A percentile compares a stretch with the other conserved stretches of the same genome.
Evolutionary conservation across 192 early-diverging fungal species (phyloP).

Genomic region (Obelidium mucronatum): DNA sequence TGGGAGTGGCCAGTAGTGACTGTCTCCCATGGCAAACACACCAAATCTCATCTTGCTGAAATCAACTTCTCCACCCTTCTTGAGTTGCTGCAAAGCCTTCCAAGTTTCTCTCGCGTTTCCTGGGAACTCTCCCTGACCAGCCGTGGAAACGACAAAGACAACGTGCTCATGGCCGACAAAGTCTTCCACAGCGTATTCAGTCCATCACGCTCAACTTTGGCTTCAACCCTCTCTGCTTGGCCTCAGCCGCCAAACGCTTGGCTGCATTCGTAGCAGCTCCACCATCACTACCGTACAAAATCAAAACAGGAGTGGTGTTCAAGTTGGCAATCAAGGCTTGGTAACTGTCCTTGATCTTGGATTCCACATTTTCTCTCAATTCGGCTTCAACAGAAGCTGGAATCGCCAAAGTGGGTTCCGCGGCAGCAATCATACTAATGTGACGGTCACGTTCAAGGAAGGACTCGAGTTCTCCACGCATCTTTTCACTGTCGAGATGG

Average conservation of each 20-base stretch:
- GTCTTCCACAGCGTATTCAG: conserved; percentile 81
- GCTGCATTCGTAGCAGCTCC: conserved; percentile 86
- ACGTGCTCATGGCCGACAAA: conserved; percentile 80
- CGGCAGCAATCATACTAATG: conserved; percentile 75
- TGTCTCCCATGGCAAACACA: conserved; percentile 92
- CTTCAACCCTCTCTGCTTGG: conserved; percentile 83
- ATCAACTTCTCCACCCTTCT: conserved; percentile 27
- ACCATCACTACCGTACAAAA: conserved; percentile 92
- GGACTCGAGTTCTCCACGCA: conserved; percentile 78
- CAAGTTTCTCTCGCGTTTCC: conserved; percentile 89
- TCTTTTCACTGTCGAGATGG: conserved; percentile 76
- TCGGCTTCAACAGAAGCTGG: conserved; percentile 71
- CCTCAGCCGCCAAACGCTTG: conserved; percentile 82
- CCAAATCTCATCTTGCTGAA: conserved; percentile 57
- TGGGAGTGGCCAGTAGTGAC: conserved; percentile 94
- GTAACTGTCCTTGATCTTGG: conserved; percentile 67
- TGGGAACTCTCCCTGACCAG: conserved; percentile 97
- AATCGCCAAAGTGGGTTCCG: conserved; percentile 68
- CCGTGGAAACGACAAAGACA: conserved; percentile 81
- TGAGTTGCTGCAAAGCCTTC: conserved; percentile 68
- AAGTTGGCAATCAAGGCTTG: conserved; percentile 73
- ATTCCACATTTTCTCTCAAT: conserved; percentile 48
- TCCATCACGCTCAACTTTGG: conserved; percentile 83
- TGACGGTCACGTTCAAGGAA: conserved; percentile 88
- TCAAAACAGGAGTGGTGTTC: conserved; percentile 78